Conservation (phyloP, 495 filamentous ascomycete genomes). For the Daldinia loculata region DNA sequence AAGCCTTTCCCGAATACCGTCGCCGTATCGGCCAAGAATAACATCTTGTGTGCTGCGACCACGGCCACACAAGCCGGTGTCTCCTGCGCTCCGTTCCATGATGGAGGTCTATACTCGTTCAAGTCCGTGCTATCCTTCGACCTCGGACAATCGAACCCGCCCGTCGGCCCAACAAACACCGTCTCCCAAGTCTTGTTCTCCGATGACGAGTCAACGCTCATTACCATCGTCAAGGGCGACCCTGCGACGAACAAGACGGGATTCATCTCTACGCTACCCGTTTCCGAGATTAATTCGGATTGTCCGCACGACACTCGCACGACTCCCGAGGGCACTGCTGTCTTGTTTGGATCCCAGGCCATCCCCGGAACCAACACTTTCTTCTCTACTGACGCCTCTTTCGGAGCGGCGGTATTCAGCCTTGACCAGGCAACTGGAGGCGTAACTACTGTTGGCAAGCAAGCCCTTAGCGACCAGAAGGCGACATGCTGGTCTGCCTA, state of each 20-base stretch:
- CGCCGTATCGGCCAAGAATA: slow-evolving; percentile 57
- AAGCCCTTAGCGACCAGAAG: slow-evolving; percentile 54
- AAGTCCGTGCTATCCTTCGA: slow-evolving; percentile 56
- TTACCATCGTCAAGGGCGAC: slow-evolving; percentile 67
- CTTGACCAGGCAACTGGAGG: slow-evolving; percentile 40
- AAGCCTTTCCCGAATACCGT: slow-evolving; percentile 68
- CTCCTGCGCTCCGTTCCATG: slow-evolving; percentile 58
- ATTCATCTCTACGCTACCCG: slow-evolving; percentile 58
- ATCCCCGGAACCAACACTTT: slow-evolving; percentile 54
- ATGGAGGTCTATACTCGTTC: slow-evolving; percentile 51
- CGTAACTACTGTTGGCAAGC: slow-evolving; percentile 42
- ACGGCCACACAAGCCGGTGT: slow-evolving; percentile 63
- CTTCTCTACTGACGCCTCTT: slow-evolving; percentile 64
- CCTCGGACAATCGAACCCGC: slow-evolving; percentile 62
- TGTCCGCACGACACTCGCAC: slow-evolving; percentile 39
- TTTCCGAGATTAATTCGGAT: slow-evolving; percentile 15
- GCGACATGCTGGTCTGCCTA: slow-evolving; percentile 67
- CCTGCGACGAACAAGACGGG: slow-evolving; percentile 61
- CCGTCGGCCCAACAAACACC: slow-evolving; percentile 62
- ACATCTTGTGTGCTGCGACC: slow-evolving; percentile 62
- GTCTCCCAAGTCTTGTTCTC: slow-evolving; percentile 66
- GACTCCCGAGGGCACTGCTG: slow-evolving; percentile 59
- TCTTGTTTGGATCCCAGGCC: slow-evolving; percentile 62
- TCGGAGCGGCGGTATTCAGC: slow-evolving; percentile 59
- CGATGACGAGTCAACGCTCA: slow-evolving; percentile 57